Evolutionary conservation across 305 asterid species (phyloP).

Genomic region (Solanum hybrid): DNA sequence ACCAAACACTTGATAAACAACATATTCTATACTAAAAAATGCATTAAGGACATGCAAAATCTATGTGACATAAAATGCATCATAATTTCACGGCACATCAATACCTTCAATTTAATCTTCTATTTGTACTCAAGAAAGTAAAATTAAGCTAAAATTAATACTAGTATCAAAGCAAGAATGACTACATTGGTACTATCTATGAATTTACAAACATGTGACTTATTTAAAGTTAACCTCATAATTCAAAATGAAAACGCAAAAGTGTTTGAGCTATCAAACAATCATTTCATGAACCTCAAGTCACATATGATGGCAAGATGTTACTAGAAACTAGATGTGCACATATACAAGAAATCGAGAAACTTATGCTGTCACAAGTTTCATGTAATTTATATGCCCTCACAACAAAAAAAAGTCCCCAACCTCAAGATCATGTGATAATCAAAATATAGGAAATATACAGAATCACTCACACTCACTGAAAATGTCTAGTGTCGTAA

Average conservation of each 20-base stretch:
- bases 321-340: not conserved
- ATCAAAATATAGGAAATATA: not conserved
- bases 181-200: not conserved
- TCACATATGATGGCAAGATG: not conserved
- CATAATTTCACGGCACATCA: not conserved
- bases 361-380: not conserved
- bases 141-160: no score
- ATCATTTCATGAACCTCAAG: not conserved
- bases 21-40: not conserved
- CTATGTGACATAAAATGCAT: not conserved
- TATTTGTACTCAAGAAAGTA: not conserved
- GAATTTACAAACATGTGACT: not conserved
- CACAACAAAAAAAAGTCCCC: not conserved
- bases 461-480: not conserved
- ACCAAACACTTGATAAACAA: not conserved
- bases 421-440: not conserved
- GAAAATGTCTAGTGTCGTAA: not conserved
- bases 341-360: not conserved
- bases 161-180: not conserved
- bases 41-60: not conserved
- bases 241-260: not conserved
- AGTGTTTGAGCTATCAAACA: not conserved
- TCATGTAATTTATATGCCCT: not conserved
- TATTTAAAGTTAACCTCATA: not conserved
- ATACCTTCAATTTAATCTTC: not conserved